phyloP scores from a whole-genome alignment of 2,329 filamentous ascomycete genomes.

The Hypomyces perniciosus region DNA sequence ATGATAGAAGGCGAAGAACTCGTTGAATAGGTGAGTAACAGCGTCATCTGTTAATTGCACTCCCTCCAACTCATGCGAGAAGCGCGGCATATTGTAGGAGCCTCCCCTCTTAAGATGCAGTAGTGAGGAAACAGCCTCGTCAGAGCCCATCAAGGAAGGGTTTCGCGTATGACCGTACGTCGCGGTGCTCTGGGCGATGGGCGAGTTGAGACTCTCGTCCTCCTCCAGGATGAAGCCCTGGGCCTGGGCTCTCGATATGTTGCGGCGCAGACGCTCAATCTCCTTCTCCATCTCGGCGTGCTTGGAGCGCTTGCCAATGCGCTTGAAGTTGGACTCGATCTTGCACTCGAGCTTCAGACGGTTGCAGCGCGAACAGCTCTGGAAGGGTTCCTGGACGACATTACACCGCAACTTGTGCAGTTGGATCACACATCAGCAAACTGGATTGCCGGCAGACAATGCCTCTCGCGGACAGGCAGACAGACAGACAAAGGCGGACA shows the following conservation, averaged over 20 bases:
- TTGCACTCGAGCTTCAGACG: conserved; percentile 77
- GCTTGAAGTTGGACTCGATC: conserved; percentile 67
- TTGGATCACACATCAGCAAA: conserved; percentile 2
- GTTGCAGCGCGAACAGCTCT: conserved; percentile 69
- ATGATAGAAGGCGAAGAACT: conserved; percentile 72
- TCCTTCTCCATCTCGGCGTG: conserved; percentile 85
- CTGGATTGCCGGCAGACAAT: conserved; percentile 1
- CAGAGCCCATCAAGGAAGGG: conserved; percentile 59
- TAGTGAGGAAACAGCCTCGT: conserved; percentile 62
- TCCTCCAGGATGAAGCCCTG: conserved; percentile 53
- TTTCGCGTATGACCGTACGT: conserved; percentile 55
- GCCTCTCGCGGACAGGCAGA: neutral
- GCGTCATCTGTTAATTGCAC: conserved; percentile 59
- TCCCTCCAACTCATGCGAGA: conserved; percentile 57
- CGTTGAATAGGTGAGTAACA: conserved; percentile 60
- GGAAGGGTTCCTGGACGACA: conserved; percentile 74
- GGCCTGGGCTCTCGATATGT: conserved; percentile 52
- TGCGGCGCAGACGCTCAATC: conserved; percentile 62
- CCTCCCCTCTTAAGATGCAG: conserved; percentile 61
- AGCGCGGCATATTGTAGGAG: conserved; percentile 53
- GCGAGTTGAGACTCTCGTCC: conserved; percentile 55
- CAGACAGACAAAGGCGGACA: neutral
- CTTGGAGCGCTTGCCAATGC: conserved; percentile 73
- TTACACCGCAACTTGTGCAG: conserved; percentile 66
- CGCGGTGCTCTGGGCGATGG: conserved; percentile 45